A percentile compares a stretch with the other conserved stretches of the same genome.
Conservation (phyloP, 441 rosid genomes). For the Flueggea neowawraea region DNA sequence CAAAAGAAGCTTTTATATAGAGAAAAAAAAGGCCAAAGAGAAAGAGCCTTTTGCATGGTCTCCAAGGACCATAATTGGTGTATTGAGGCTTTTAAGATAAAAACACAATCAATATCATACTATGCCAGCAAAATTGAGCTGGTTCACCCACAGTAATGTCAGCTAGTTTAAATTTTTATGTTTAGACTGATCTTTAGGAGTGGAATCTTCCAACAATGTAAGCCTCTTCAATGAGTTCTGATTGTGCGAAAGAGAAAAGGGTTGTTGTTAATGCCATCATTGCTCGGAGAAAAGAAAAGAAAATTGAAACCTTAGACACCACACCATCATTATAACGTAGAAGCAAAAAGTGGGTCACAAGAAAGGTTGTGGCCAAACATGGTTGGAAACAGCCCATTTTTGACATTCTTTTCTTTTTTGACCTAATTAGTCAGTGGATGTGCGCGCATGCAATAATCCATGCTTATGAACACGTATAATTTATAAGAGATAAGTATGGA, state of each 20-base stretch:
- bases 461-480: too few species aligned
- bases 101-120: constrained; percentile 16
- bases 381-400: constrained; percentile 13
- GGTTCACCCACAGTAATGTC: constrained; percentile 26
- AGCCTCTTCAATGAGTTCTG: constrained; percentile 23
- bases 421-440: constrained; percentile 11
- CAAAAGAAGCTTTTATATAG: constrained; percentile 27
- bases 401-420: constrained; percentile 19
- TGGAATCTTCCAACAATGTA: constrained; percentile 54
- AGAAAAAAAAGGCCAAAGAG: constrained; percentile 26
- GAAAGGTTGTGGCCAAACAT: constrained; percentile 29
- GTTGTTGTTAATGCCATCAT: constrained; percentile 39
- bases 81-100: constrained; percentile 52
- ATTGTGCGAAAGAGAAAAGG: constrained; percentile 32
- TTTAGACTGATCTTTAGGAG: constrained; percentile 24
- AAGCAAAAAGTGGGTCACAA: constrained; percentile 33
- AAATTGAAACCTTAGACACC: constrained; percentile 16
- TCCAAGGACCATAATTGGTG: constrained; percentile 55
- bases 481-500: too few species aligned
- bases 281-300: constrained; percentile 18
- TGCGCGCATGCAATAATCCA: too few species aligned
- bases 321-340: constrained; percentile 36
- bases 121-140: constrained; percentile 38
- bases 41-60: constrained; percentile 70
- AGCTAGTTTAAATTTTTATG: constrained; percentile 24